A percentile compares a stretch with the other conserved stretches of the same genome.
phyloP scores from a whole-genome alignment of 768 basidiomycete genomes.

The Auricularia heimuer region DNA sequence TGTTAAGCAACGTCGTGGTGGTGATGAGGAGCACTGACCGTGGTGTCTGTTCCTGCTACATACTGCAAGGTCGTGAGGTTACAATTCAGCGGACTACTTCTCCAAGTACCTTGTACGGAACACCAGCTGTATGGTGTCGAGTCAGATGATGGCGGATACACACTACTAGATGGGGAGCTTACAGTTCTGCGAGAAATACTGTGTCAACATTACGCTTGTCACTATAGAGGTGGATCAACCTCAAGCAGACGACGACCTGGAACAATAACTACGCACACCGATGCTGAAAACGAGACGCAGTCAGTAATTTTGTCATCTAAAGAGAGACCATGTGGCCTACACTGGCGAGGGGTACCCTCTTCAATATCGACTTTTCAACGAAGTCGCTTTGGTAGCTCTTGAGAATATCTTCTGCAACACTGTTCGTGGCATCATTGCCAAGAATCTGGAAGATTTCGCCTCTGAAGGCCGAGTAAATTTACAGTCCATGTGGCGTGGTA shows the following conservation, averaged over 20 bases:
- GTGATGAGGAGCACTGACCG: not conserved
- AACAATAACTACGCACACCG: not conserved
- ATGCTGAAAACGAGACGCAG: not conserved
- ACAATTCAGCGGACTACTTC: not conserved
- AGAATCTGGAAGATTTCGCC: not conserved
- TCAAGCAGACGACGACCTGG: not conserved
- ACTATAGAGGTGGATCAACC: not conserved
- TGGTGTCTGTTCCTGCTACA: not conserved
- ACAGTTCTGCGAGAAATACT: not conserved
- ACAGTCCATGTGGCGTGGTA: not conserved
- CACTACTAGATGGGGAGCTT: not conserved
- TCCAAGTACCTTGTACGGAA: not conserved
- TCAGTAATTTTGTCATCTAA: not conserved
- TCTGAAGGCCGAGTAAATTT: not conserved
- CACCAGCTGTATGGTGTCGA: not conserved
- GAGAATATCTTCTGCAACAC: not conserved
- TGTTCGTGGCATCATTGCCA: not conserved
- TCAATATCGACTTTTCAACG: not conserved
- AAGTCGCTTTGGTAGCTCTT: not conserved
- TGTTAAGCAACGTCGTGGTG: not conserved
- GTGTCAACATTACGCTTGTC: not conserved
- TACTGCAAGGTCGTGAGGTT: not conserved
- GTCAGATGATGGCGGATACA: not conserved
- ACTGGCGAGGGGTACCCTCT: not conserved
- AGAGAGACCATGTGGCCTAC: not conserved